Evolutionary conservation across 768 basidiomycete species (phyloP), one percentile per base, ranked within the genome.

Genomic region (Crucibulum laeve): DNA sequence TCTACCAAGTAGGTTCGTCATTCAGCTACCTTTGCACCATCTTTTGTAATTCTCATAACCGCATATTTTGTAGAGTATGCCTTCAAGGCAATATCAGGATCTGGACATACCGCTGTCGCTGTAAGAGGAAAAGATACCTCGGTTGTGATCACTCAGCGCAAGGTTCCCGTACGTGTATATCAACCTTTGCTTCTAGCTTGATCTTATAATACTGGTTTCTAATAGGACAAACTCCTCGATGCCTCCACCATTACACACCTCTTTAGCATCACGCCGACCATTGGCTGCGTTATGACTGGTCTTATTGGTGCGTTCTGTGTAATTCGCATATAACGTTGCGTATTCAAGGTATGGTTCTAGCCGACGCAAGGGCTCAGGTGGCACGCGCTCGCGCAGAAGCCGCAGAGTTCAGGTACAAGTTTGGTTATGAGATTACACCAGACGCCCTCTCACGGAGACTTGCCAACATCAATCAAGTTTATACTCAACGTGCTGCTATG

Each of bases 251-350:
- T 99, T 53, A 94, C 95, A 5, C 96, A 98, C 61, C 72, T 98
- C 19, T 98, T 91, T 71, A 87, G 91, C 62, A 89, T 99, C 53
- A 98, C 95, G 1, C 91, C 94, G 1, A 85, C 84, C 1, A 98
- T 99, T 51, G 96, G 96, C 30, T 96, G 93, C 60, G 96, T 97
- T 36, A 88, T 97, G 86, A 97, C 94, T 11, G 96, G 96, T n/a
- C 77, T 95, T 30, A 82, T 92, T 41, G 95, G 95, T 95, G 47
- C 34, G 79, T 34, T 43, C 17, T 38, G 14, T 34, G 26, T 28
- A 11, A 23, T 18, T 11, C 30, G 14, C 14, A 15, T 10, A 42
- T 42, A 19, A n/a, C 10, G 8, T 30, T 32, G 23, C 11, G n/a
- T 15, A 17, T 11, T 35, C 26, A 11, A 21, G 18, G 36, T 22